phyloP scores from a whole-genome alignment of 2,329 filamentous ascomycete genomes.

The Ophiostoma sp. region DNA sequence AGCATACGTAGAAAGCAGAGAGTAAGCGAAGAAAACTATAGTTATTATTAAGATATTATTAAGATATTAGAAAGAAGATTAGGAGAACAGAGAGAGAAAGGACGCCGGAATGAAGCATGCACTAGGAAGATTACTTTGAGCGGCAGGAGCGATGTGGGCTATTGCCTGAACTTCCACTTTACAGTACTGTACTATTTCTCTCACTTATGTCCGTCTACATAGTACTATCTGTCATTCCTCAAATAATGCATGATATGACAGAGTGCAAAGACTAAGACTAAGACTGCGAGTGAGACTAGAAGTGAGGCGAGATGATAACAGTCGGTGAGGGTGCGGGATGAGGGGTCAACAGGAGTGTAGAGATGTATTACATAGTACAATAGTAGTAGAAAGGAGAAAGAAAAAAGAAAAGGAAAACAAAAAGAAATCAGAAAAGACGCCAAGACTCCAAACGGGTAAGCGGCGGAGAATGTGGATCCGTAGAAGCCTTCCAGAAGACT shows the following conservation, averaged over 20 bases:
- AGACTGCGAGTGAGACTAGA: too few species aligned
- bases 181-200: too few species aligned
- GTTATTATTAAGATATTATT: not conserved
- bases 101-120: slow-evolving; percentile 8
- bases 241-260: not conserved
- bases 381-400: not conserved
- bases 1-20: not conserved
- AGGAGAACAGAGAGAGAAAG: not conserved
- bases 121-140: slow-evolving; percentile 1
- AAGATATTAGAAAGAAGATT: not conserved
- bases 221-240: not conserved
- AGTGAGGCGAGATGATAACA: not conserved
- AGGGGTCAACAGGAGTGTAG: not conserved
- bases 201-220: too few species aligned
- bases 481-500: slow-evolving; percentile 13
- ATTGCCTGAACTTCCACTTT: not conserved
- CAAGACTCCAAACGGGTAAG: not conserved
- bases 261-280: too few species aligned
- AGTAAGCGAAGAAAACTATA: not conserved
- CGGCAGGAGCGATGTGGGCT: slow-evolving; percentile 2
- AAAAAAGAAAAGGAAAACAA: not conserved
- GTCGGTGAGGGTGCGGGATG: not conserved
- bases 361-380: too few species aligned
- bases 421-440: not conserved
- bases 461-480: slow-evolving; percentile 1